Evolutionary conservation across 176 grass and related monocot genomes (phyloP), one percentile per base, ranked within the genome.

Genomic region (Zizania latifolia): DNA sequence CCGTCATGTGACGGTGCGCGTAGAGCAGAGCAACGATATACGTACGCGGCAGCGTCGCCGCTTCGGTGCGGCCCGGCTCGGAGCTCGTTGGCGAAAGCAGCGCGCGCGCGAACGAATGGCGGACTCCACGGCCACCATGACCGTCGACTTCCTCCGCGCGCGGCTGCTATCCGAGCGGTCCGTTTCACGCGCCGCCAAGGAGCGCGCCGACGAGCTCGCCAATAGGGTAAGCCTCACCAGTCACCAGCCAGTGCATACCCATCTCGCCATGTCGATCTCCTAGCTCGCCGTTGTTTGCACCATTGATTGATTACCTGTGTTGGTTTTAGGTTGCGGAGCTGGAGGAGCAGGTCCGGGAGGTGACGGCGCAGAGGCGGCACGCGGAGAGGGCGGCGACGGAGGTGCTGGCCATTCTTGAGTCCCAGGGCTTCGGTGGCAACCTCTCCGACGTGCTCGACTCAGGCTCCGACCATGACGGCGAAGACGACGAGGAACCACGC

Each of bases 111-210:
- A 64, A 94, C 92, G 32, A 55, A 99, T 99, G 95, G 80, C 73
- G 37, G 91, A 94, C 74, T 84, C 86, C 4, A 70, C 89, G 36
- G 84, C 84, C 62, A n/a, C n/a, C n/a, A 99, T 99, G 95, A 99
- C 95, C 53, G 65, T 99, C 45, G 95, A 99, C 75, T 99, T 99
- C 82, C 86, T 99, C 58, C 91, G 91, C 30, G 95, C 91, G 54
- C 86, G 95, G 32, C 88, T 99, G 63, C 95, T 99, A 71, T 99
- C 95, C 5, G 95, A 99, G 86, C 86, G 95, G 6, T 89, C 91
- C 56, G 68, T 99, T n/a, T 99, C 95, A 10, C 90, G 84, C 35
- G 91, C 95, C 68, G 68, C 91, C 29, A 98, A 84, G 85, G 95
- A 92, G 68, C 92, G 79, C 74, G 89, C 91, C 36, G 91, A 94